phyloP scores from a whole-genome alignment of 306 rosid genomes.

The Casuarina cunninghamiana region DNA sequence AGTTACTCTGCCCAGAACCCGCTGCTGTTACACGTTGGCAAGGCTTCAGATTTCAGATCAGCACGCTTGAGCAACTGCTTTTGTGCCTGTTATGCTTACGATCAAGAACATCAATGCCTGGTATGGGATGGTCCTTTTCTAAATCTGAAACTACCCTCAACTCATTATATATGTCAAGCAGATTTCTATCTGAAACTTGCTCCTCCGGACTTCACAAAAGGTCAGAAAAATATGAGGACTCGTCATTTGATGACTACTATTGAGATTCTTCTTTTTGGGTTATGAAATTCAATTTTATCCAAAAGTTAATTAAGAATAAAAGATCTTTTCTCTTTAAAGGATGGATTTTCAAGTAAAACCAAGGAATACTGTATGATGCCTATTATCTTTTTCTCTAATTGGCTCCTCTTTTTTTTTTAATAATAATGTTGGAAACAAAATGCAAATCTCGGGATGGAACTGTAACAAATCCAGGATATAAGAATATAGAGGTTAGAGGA shows the following conservation, averaged over 20 bases:
- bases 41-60: no score
- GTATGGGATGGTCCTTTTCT: neutral
- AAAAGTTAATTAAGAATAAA: no score
- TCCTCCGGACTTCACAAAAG: neutral
- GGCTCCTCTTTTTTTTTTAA: no score
- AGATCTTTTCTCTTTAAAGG: no score
- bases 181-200: no score
- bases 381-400: neutral
- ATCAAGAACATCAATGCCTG: neutral
- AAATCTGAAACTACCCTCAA: constrained; percentile 11
- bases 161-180: neutral
- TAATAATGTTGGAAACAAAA: no score
- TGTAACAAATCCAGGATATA: no score
- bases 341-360: neutral
- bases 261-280: neutral
- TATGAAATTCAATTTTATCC: no score
- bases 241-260: neutral
- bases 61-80: no score
- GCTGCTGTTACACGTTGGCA: no score
- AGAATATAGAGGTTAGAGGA: neutral
- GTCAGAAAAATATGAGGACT: neutral
- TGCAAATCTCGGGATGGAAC: no score
- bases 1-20: neutral
- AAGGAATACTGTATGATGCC: neutral
- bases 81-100: neutral